Evolutionary conservation across 75 land plant species (phyloP).

Genomic region (Sequoiadendron giganteum): DNA sequence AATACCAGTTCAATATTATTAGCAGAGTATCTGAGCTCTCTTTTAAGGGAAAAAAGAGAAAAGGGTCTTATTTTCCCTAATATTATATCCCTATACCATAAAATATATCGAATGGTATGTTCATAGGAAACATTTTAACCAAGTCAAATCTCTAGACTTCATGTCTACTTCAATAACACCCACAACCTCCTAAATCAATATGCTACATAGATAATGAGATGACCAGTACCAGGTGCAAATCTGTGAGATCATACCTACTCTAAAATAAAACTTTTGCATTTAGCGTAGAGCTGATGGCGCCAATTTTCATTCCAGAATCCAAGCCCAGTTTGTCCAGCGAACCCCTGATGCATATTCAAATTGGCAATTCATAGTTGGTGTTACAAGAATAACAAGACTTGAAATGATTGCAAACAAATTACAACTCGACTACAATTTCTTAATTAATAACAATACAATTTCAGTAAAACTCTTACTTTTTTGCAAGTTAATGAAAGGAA

Average conservation of each 20-base stretch:
- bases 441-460: no score
- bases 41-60: no score
- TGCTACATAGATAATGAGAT: background rate
- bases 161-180: background rate
- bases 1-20: no score
- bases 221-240: background rate
- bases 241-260: background rate
- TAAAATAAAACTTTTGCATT: background rate
- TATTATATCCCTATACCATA: background rate
- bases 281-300: background rate
- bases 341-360: background rate
- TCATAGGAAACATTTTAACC: background rate
- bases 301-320: background rate
- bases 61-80: no score
- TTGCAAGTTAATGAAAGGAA: background rate
- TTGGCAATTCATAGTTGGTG: background rate
- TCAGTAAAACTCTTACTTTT: background rate
- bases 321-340: background rate
- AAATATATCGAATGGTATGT: background rate
- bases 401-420: background rate
- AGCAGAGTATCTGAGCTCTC: no score
- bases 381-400: no score
- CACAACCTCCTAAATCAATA: background rate
- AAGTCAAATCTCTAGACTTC: background rate
- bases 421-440: background rate